phyloP scores from a whole-genome alignment of 768 basidiomycete genomes.

The Hericium coralloides region DNA sequence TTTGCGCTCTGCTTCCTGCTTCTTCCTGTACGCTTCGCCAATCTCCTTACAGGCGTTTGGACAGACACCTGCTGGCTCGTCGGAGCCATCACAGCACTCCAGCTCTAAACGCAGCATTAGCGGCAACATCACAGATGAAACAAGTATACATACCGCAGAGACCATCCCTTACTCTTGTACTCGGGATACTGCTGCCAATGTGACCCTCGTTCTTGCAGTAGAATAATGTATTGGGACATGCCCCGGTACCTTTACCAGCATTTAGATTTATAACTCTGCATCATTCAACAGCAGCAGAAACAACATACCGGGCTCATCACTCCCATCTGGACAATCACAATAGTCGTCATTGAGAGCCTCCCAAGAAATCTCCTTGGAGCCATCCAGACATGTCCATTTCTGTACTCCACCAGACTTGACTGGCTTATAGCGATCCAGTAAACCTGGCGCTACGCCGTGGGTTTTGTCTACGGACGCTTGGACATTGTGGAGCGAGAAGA shows the following conservation, averaged over 20 bases:
- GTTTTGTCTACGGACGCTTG: neutral
- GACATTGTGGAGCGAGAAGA: neutral
- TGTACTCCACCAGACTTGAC: neutral
- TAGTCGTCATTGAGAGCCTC: constrained; percentile 86
- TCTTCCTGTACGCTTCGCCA: constrained; percentile 60
- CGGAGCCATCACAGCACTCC: constrained; percentile 94
- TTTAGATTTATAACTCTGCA: constrained; percentile 7
- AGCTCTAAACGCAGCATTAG: constrained; percentile 45
- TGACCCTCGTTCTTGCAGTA: constrained; percentile 87
- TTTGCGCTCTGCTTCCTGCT: constrained; percentile 67
- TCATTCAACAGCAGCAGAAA: neutral
- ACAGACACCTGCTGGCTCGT: constrained; percentile 80
- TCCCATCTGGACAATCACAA: constrained; percentile 92
- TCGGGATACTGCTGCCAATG: constrained; percentile 67
- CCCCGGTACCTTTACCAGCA: constrained; percentile 61
- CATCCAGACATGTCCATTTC: constrained; percentile 75
- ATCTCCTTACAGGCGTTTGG: constrained; percentile 67
- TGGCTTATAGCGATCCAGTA: neutral
- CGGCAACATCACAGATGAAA: neutral
- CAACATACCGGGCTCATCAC: constrained; percentile 79
- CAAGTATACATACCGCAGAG: constrained; percentile 63
- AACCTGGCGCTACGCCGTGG: neutral
- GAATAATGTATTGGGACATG: constrained; percentile 69
- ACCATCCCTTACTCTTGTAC: constrained; percentile 85
- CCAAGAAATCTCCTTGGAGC: constrained; percentile 71